Evolutionary conservation across 2,329 filamentous ascomycete species (phyloP), one percentile per base, ranked within the genome.

Genomic region (Aspergillus fumigatus): DNA sequence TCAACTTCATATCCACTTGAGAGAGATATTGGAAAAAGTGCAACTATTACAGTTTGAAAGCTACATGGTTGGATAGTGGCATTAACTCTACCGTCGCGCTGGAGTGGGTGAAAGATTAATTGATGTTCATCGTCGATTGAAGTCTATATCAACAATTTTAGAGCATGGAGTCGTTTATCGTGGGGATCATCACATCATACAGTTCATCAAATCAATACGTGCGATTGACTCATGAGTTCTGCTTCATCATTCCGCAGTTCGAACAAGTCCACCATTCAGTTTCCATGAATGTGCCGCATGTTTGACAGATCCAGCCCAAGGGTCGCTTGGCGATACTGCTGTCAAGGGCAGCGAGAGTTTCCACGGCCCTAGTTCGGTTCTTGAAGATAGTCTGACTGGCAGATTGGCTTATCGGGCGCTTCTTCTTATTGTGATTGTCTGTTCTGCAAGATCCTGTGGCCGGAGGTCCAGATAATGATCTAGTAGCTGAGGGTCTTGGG

Each of bases 221-320:
- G 43, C 21, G 14, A 47, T 47, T 6, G 11, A 14, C 19, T 64
- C 51, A 81, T n/a, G 80, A 82, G 43, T 69, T 70, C 38, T 70
- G 64, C 67, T 86, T 87, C 82, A 87, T 83, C 8, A 70, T 74
- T 51, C 84, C 84, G 67, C 84, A 87, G 10, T 75, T 74, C 14
- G 80, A 79, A 62, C 84, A 87, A 4, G 83, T 86, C 84, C 84
- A 87, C 83, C 84, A 87, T 62, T 83, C 73, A 21, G 77, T 79
- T 67, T 87, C 84, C 83, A 86, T 87, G 58, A 84, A 87, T 0
- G 80, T 79, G 5, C 82, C 82, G 58, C 85, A 88, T 5, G 73
- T 70, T 52, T 75, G 64, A 67, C 85, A 88, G 53, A 80, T 74
- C 85, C 85, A 87, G 1, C 83, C 84, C 21, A 85, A 64, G 2